Conservation (phyloP, 768 basidiomycete genomes). For the Termitomyces sp. region DNA sequence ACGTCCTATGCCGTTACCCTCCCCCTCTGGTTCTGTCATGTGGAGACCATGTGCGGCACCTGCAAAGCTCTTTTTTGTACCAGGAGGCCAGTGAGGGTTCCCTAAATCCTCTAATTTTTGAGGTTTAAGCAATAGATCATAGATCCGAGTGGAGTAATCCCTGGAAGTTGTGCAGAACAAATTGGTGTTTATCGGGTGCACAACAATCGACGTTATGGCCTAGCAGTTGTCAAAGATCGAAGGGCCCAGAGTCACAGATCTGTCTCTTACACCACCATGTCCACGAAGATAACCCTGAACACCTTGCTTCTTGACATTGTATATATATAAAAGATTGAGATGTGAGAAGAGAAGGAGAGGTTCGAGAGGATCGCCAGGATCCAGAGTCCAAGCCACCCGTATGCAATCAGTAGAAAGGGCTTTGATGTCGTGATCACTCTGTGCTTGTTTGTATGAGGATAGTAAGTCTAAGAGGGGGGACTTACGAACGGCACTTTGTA, state of each 20-base stretch:
- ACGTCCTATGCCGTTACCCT: conserved; percentile 61
- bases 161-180: conserved; percentile 70
- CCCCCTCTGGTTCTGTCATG: conserved; percentile 59
- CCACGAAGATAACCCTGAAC: conserved; percentile 55
- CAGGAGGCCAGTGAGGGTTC: conserved; percentile 62
- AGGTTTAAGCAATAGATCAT: conserved; percentile 47
- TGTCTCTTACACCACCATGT: conserved; percentile 65
- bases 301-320: conserved; percentile 38
- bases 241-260: background rate
- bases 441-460: background rate
- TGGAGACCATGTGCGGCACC: conserved; percentile 72
- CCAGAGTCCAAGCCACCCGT: conserved; percentile 59
- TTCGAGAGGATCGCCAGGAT: conserved; percentile 38
- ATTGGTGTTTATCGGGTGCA: conserved; percentile 57
- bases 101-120: conserved; percentile 25
- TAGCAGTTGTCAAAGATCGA: conserved; percentile 21
- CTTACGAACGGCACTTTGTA: conserved; percentile 35
- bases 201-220: conserved; percentile 66
- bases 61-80: conserved; percentile 45
- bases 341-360: conserved; percentile 59
- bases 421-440: conserved; percentile 14
- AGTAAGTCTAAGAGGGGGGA: background rate
- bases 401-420: conserved; percentile 30
- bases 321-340: conserved; percentile 53
- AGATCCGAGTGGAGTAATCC: conserved; percentile 69